Evolutionary conservation across 2,329 filamentous ascomycete genomes (phyloP), one percentile per base, ranked within the genome.

Genomic region (Talaromyces sp.): DNA sequence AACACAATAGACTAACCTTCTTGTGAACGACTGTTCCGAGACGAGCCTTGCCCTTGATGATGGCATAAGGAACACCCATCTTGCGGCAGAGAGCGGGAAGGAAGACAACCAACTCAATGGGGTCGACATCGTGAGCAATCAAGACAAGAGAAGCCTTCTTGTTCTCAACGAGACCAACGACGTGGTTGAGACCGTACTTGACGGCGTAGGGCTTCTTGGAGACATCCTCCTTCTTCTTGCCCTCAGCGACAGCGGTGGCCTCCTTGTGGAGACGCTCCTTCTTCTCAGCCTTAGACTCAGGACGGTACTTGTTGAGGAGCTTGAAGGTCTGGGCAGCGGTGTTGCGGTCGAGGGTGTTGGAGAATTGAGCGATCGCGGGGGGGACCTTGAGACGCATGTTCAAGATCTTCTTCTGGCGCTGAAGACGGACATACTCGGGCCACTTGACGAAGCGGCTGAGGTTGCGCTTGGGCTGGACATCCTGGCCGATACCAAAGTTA

Each of bases 221-320:
- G 79, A 96, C 93, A 76, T 96, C 93, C 87, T 99, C 96, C 91
- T 98, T 98, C 91, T 98, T 99, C 91, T 98, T 97, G 82, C 96
- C 95, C 82, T 98, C 93, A 80, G 92, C 88, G 80, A 99, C 88
- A 76, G 95, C 96, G 74, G 93, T 96, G 69, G 96, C 95, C 88
- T 99, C 95, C 87, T 96, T 92, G 80, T 91, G 88, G 70, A 99
- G 86, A 83, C 95, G 92, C 86, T 99, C 96, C 89, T 98, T 99
- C 92, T 99, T 99, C 89, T 98, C 93, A 74, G 86, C 84, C 89
- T 97, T 98, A 82, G 91, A 96, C 88, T 99, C 95, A 72, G 95
- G 95, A 75, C 93, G 92, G 90, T 99, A 99, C 88, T 99, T 99
- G 91, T 96, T 96, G 79, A 99, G 91, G 78, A 99, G 89, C 88